Base-by-base conservation (phyloP, 2,329 filamentous ascomycete species). In the Lasiodiplodia gonubiensis region DNA sequence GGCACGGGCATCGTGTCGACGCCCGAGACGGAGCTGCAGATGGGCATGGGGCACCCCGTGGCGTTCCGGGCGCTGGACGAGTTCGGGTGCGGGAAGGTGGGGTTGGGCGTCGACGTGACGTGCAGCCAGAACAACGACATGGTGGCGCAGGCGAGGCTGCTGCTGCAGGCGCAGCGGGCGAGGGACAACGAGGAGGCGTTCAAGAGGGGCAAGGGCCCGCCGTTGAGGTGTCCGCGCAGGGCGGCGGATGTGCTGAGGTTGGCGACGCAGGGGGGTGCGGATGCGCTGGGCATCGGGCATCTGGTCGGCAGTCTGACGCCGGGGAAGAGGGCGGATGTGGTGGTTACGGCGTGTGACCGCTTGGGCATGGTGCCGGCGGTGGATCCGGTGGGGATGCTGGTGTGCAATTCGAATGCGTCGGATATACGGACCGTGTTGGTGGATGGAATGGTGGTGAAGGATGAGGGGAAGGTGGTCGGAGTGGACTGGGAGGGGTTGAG, bases 1-100 rank as follows among this genome's bases (percentile, higher is more conserved):
- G 35, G 57, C 57, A 11, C 55, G 2, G 57, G 39, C 18, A 7
- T 61, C 21, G 42, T 52, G 3, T 27, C 39, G 8, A 63, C 59
- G 27, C 59, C 59, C 16, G 59, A 63, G 27, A 63, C 39, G 42
- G 59, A 63, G 59, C 6, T 63, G 27, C 37, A 48, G 23, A 63
- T 63, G 59, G 59, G 59, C 23, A 63, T 63, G 59, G 59, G 57
- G 39, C 57, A 61, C 5, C 57, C 57, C 5, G 30, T 61, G 16
- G 57, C 57, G 33, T 61, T 61, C 18, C 25, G 30, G 21, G 33
- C 10, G n/a, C 3, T 23, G 14, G 52, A 37, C n/a, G 37, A 2
- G 39, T 21, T 8, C 2, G 35, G 46, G 8, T 33, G 59, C 0
- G 16, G 5, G 23, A 63, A 35, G 39, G 59, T 52, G 7, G 48